Conservation (phyloP, 2,329 filamentous ascomycete species). For the Aspergillus sp. region DNA sequence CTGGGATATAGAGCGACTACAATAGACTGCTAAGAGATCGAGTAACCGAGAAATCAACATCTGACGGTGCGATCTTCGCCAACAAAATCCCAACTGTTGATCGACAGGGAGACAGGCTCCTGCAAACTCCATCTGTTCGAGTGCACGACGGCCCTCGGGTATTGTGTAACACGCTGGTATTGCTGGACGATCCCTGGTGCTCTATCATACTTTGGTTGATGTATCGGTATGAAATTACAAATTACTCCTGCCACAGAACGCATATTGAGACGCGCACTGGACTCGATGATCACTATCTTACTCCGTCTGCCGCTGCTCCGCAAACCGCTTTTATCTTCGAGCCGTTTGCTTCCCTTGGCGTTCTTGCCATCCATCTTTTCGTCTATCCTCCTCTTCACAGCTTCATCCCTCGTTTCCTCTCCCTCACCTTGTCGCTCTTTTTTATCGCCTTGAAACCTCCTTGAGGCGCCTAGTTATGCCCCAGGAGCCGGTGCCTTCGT, state of each 20-base stretch:
- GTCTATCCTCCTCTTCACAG: neutral
- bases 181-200: neutral
- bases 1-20: neutral
- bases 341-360: neutral
- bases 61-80: neutral
- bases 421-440: constrained; percentile 1
- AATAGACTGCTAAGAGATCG: neutral
- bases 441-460: constrained; percentile 7
- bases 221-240: constrained; percentile 5
- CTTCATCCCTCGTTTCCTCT: neutral
- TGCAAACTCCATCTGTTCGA: neutral
- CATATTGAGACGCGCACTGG: constrained; percentile 3
- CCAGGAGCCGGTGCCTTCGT: constrained; percentile 4
- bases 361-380: neutral
- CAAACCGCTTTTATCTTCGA: neutral
- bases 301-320: neutral
- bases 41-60: neutral
- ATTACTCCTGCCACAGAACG: neutral
- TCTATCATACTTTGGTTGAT: neutral
- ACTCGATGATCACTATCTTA: constrained; percentile 8
- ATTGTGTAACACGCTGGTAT: neutral
- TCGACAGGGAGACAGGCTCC: neutral
- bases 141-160: neutral
- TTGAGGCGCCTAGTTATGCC: constrained; percentile 6
- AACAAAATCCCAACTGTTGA: neutral